Percentiles rank a stretch among this genome's conserved stretches.
These are phyloP conservation scores for Symbiodinium natans DNA, from an alignment of 73 alveolate species.

Conservation along the genomic window DNA sequence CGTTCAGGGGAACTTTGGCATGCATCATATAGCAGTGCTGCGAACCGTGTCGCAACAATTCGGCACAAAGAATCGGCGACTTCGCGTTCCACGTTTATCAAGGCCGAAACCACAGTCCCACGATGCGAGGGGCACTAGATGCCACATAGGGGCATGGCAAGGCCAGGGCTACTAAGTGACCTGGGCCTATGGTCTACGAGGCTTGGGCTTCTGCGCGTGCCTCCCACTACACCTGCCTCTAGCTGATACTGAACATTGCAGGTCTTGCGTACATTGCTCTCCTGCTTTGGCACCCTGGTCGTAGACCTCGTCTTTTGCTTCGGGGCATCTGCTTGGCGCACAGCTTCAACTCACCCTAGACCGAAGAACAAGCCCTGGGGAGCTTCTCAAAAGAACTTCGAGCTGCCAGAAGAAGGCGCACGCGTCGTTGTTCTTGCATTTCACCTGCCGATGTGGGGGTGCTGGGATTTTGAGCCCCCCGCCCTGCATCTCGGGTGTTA, in stretches of 20 bases:
- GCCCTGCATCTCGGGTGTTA: no score
- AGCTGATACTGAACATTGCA: no score
- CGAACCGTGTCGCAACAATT: no score
- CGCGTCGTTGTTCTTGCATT: neutral
- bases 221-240: no score
- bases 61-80: no score
- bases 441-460: neutral
- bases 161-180: no score
- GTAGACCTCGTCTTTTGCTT: neutral
- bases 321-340: neutral
- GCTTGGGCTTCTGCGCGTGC: no score
- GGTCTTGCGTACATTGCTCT: no score
- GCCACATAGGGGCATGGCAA: neutral
- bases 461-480: no score
- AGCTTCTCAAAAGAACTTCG: neutral
- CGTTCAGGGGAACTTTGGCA: neutral
- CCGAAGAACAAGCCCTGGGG: neutral
- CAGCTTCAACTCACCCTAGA: neutral
- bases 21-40: neutral
- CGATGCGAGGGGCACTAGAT: neutral
- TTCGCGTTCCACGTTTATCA: neutral
- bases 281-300: no score
- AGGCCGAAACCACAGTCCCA: no score
- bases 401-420: neutral
- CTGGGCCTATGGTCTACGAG: no score